Evolutionary conservation across 768 basidiomycete species (phyloP).

Genomic region (Chalciporus chontae): DNA sequence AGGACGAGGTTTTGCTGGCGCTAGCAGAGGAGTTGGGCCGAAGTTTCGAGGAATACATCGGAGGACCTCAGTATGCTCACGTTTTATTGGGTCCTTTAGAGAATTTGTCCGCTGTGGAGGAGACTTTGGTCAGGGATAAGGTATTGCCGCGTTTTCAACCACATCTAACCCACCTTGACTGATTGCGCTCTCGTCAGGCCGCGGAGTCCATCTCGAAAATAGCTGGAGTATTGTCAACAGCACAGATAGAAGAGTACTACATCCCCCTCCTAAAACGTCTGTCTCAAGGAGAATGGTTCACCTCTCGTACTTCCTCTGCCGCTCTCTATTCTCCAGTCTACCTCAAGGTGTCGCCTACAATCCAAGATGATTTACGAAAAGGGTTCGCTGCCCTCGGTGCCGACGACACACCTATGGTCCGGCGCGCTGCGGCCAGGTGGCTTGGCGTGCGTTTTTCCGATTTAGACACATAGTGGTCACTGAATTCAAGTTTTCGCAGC

Average conservation of each 20-base stretch:
- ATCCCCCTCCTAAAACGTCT: conserved; percentile 89
- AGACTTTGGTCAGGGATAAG: conserved; percentile 97
- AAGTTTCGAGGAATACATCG: conserved; percentile 92
- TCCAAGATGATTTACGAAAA: conserved; percentile 87
- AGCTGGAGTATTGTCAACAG: conserved; percentile 67
- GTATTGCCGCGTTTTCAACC: conserved; percentile 38
- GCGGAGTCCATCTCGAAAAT: conserved; percentile 94
- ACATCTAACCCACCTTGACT: background rate
- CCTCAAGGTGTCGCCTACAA: conserved; percentile 61
- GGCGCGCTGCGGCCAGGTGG: conserved; percentile 93
- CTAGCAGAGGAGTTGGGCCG: conserved; percentile 93
- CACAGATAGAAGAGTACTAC: conserved; percentile 85
- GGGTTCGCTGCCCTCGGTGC: conserved; percentile 76
- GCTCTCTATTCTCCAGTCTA: conserved; percentile 92
- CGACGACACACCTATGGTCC: conserved; percentile 99
- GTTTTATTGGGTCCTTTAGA: conserved; percentile 88
- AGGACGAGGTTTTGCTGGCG: conserved; percentile 95
- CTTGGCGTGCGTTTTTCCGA: conserved; percentile 68
- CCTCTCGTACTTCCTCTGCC: conserved; percentile 92
- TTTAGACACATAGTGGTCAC: conserved; percentile 1
- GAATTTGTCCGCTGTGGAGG: conserved; percentile 94
- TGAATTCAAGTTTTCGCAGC: conserved; percentile 40
- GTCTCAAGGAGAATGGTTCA: conserved; percentile 97
- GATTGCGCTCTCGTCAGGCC: conserved; percentile 52
- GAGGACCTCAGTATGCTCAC: conserved; percentile 85